Percentiles rank a stretch among this genome's conserved stretches.
These are phyloP conservation scores for Cladosporium sp. DNA, from an alignment of 2,329 filamentous ascomycete genomes.

Conservation along the genomic window DNA sequence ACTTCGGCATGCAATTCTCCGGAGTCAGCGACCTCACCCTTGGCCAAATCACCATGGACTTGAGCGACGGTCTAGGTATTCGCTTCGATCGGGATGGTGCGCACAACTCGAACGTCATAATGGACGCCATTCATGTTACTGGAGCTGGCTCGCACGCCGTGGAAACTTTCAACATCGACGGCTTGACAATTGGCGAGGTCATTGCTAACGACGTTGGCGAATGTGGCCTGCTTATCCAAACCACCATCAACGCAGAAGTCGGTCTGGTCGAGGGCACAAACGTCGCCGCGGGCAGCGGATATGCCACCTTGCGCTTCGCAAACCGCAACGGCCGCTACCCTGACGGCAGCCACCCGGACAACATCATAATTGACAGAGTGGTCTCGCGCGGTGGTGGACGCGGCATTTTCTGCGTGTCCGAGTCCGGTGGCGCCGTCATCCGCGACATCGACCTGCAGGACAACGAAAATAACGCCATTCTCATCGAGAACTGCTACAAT, in stretches of 20 bases:
- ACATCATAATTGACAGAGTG: conserved; percentile 51
- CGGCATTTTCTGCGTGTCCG: conserved; percentile 55
- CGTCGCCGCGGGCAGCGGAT: conserved; percentile 50
- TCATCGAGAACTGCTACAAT: conserved; percentile 60
- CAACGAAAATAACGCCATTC: conserved; percentile 54
- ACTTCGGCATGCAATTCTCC: conserved; percentile 55
- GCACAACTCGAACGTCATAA: conserved; percentile 51
- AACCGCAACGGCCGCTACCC: conserved; percentile 52
- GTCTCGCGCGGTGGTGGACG: conserved; percentile 54
- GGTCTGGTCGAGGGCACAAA: conserved; percentile 55
- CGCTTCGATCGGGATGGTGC: conserved; percentile 55
- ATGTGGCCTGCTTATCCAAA: conserved; percentile 54
- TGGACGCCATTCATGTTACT: conserved; percentile 49
- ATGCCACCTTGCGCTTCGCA: conserved; percentile 55
- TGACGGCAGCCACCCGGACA: conserved; percentile 49
- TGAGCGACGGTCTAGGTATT: conserved; percentile 52
- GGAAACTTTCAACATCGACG: conserved; percentile 58
- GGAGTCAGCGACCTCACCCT: conserved; percentile 47
- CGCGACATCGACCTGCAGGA: conserved; percentile 45
- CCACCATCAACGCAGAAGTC: conserved; percentile 46
- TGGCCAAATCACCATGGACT: conserved; percentile 52
- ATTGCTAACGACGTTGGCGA: conserved; percentile 53
- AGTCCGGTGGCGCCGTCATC: conserved; percentile 53
- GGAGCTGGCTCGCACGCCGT: conserved; percentile 55
- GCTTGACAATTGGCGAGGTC: conserved; percentile 49